phyloP scores from a whole-genome alignment of 208 protist genomes.

The Acanthamoeba sp. region DNA sequence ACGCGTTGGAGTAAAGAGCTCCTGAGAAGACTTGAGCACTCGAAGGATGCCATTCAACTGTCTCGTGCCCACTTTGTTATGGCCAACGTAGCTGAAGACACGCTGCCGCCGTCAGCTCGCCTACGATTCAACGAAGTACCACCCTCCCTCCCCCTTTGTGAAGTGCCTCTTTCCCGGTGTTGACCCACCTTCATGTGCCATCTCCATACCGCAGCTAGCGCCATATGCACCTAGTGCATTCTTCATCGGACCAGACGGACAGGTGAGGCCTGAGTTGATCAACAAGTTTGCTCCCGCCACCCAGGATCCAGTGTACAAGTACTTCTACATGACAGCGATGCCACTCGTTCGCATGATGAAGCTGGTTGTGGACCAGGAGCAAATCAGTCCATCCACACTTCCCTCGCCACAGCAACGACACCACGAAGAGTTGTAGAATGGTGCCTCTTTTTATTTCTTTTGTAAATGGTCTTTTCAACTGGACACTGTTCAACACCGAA shows the following conservation, averaged over 20 bases:
- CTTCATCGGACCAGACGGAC: slow-evolving; percentile 13
- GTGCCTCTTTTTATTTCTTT: too few species aligned
- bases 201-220: neutral
- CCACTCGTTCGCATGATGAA: neutral
- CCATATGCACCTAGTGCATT: neutral
- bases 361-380: neutral
- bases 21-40: neutral
- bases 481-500: too few species aligned
- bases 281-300: neutral
- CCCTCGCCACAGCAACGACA: too few species aligned
- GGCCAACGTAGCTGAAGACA: neutral
- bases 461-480: too few species aligned
- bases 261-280: neutral
- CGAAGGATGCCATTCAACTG: neutral
- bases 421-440: too few species aligned
- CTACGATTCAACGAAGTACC: neutral
- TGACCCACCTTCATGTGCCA: neutral
- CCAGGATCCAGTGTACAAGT: slow-evolving; percentile 22
- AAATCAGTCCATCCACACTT: too few species aligned
- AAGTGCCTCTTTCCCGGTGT: neutral
- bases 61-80: neutral
- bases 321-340: neutral
- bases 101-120: neutral
- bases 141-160: neutral
- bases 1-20: neutral